A percentile compares a stretch with the other conserved stretches of the same genome.
Evolutionary conservation across 257 asterid genomes (phyloP).

Genomic region (Gentiana macrophylla): DNA sequence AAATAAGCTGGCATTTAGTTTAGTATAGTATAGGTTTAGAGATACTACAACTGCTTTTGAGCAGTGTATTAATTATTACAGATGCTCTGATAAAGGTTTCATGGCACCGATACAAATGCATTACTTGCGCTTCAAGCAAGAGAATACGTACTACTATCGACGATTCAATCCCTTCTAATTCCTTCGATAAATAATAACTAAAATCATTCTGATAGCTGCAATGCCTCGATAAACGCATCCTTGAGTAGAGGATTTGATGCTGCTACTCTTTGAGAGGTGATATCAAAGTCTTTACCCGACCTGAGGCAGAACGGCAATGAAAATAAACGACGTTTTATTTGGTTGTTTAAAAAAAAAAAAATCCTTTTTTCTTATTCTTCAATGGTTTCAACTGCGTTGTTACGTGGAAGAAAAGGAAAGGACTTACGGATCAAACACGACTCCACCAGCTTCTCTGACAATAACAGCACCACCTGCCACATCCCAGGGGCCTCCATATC

Average conservation of each 20-base stretch:
- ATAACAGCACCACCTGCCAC: conserved; percentile 87
- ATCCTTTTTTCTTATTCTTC: too few species aligned
- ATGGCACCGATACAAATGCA: too few species aligned
- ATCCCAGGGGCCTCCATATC: conserved; percentile 95
- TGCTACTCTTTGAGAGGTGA: conserved; percentile 68
- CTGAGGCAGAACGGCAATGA: conserved; percentile 18
- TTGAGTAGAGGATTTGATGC: conserved; percentile 61
- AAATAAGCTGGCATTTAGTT: too few species aligned
- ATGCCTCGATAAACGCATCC: conserved; percentile 50
- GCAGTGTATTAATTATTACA: too few species aligned
- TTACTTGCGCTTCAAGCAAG: too few species aligned
- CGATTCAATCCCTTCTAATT: conserved; percentile 2
- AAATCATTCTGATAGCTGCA: conserved; percentile 42
- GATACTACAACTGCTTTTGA: too few species aligned
- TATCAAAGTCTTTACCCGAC: conserved; percentile 57
- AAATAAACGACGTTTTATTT: too few species aligned
- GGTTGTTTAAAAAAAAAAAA: too few species aligned
- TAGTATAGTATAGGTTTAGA: too few species aligned
- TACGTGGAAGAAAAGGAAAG: neutral
- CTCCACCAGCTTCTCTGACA: conserved; percentile 77
- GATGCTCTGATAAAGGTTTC: too few species aligned
- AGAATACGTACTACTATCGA: neutral
- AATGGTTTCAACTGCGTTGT: too few species aligned
- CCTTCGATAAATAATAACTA: conserved; percentile 2
- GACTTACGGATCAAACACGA: conserved; percentile 75